Evolutionary conservation across 2,329 filamentous ascomycete genomes (phyloP).

Genomic region (Claviceps fusiformis): DNA sequence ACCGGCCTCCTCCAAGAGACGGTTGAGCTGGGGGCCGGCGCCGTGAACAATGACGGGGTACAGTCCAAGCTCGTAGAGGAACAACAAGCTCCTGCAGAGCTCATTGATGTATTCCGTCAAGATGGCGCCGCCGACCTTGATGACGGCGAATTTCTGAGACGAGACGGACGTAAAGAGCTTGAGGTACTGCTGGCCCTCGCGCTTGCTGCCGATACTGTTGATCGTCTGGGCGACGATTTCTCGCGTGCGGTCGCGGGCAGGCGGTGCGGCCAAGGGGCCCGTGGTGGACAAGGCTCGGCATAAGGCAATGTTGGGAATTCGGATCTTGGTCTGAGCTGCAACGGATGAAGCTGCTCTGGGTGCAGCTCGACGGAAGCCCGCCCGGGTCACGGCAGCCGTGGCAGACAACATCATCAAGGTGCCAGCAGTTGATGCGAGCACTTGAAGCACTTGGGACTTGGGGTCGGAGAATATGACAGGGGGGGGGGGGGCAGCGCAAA

Average conservation of each 20-base stretch:
- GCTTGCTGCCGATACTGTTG: constrained; percentile 6
- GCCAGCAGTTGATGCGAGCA: no score
- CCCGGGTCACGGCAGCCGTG: background rate
- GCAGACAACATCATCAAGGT: constrained; percentile 1
- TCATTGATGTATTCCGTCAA: constrained; percentile 89
- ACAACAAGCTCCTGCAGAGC: constrained; percentile 75
- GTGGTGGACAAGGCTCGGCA: constrained; percentile 1
- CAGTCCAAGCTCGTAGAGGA: constrained; percentile 87
- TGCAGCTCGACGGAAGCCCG: background rate
- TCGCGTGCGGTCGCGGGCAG: constrained; percentile 1
- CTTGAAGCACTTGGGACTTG: background rate
- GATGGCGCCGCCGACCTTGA: constrained; percentile 95
- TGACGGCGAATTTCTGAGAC: constrained; percentile 93
- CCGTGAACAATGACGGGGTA: constrained; percentile 95
- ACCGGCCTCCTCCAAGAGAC: constrained; percentile 74
- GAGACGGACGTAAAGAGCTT: constrained; percentile 95
- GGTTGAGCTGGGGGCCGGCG: constrained; percentile 88
- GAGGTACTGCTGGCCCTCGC: constrained; percentile 64
- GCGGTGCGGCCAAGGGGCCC: background rate
- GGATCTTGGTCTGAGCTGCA: background rate
- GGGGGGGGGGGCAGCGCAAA: background rate
- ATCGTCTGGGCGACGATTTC: constrained; percentile 4
- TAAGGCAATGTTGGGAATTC: background rate
- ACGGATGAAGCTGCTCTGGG: background rate
- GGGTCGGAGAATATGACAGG: background rate